Evolutionary conservation across 2,329 filamentous ascomycete genomes (phyloP).

Genomic region (Scytalidium lignicola): DNA sequence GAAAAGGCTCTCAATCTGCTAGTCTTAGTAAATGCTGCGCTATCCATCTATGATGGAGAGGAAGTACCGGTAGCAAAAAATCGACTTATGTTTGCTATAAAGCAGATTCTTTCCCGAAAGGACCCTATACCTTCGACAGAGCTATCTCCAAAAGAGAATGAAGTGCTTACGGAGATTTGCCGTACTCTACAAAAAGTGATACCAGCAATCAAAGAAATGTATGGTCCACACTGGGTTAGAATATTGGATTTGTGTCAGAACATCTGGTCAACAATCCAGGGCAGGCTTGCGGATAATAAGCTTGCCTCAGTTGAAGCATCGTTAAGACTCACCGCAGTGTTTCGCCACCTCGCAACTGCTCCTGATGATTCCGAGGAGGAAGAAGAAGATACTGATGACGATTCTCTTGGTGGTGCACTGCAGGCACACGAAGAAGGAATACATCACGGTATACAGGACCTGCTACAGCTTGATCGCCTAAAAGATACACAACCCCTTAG

Average conservation of each 20-base stretch:
- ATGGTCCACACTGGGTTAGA: conserved; percentile 81
- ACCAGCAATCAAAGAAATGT: conserved; percentile 72
- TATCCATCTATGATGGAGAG: conserved; percentile 46
- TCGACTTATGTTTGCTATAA: conserved; percentile 66
- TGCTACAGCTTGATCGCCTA: conserved; percentile 52
- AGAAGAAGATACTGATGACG: neutral
- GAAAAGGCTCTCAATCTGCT: conserved; percentile 44
- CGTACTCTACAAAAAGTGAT: conserved; percentile 57
- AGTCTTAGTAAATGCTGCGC: conserved; percentile 48
- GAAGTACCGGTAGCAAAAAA: conserved; percentile 53
- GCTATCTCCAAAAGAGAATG: neutral
- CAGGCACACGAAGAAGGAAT: conserved; percentile 52
- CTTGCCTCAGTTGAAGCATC: conserved; percentile 66
- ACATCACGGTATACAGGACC: conserved; percentile 52
- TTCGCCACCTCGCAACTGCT: conserved; percentile 62
- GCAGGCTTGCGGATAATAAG: conserved; percentile 38
- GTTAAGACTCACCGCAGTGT: conserved; percentile 60
- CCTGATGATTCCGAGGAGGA: conserved; percentile 64
- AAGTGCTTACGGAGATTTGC: conserved; percentile 42
- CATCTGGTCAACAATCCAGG: conserved; percentile 46
- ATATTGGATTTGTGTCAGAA: conserved; percentile 52
- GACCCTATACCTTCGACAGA: conserved; percentile 34
- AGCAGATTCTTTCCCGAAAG: conserved; percentile 70
- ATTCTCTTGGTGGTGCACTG: conserved; percentile 62
- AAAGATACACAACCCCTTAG: conserved; percentile 58